Evolutionary conservation across 805 yeast genomes (phyloP).

Genomic region (Barnettozyma populi): DNA sequence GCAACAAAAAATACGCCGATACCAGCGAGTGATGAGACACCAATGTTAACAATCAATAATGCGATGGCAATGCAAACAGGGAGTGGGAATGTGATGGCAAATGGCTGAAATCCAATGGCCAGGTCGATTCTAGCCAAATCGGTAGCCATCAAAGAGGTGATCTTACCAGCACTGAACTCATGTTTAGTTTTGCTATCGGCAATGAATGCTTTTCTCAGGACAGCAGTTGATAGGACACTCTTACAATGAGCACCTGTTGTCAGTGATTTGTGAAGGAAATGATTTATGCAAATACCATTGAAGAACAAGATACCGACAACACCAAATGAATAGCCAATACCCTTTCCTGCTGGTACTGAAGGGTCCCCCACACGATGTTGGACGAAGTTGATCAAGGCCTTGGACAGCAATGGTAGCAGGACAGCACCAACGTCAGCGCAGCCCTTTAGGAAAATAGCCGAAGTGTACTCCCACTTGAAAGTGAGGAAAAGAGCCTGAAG

Average conservation of each 20-base stretch:
- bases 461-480: constrained; percentile 39
- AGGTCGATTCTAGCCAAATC: constrained; percentile 72
- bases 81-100: constrained; percentile 50
- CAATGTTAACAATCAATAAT: constrained; percentile 58
- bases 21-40: constrained; percentile 65
- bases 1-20: constrained; percentile 47
- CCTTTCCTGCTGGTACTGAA: constrained; percentile 35
- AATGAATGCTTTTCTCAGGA: constrained; percentile 58
- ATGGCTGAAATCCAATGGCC: constrained; percentile 57
- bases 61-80: constrained; percentile 60
- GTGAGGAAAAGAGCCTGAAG: constrained; percentile 44
- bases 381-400: constrained; percentile 50
- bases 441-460: constrained; percentile 37
- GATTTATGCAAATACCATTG: constrained; percentile 40
- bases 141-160: constrained; percentile 72
- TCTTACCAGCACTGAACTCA: constrained; percentile 51
- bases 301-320: constrained; percentile 38
- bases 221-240: constrained; percentile 58
- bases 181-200: constrained; percentile 49
- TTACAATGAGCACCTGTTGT: constrained; percentile 63
- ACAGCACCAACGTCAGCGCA: constrained; percentile 43
- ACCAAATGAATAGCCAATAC: constrained; percentile 59
- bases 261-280: constrained; percentile 45
- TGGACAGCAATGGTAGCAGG: constrained; percentile 50
- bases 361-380: constrained; percentile 37